A percentile compares a stretch with the other conserved stretches of the same genome.
phyloP scores from a whole-genome alignment of 1,284 basidiomycete species.

The Boletellus deceptivus region DNA sequence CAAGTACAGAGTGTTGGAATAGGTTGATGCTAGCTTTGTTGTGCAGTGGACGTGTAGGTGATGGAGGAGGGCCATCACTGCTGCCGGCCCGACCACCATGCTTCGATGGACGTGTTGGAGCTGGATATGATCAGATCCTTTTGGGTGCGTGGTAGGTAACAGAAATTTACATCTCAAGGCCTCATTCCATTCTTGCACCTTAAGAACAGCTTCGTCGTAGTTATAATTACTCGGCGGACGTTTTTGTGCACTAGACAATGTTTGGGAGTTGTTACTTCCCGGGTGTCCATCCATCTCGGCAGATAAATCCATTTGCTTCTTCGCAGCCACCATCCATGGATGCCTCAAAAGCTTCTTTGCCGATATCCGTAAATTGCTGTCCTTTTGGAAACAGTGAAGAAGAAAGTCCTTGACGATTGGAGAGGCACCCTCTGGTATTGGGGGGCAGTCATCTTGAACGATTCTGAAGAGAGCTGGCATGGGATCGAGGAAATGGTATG shows the following conservation, averaged over 20 bases:
- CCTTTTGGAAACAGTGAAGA: conserved; percentile 98
- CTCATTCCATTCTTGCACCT: conserved; percentile 98
- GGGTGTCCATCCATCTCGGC: conserved; percentile 38
- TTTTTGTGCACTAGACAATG: conserved; percentile 40
- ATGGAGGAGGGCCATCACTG: conserved; percentile 36
- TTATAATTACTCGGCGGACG: conserved; percentile 73
- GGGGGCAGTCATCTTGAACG: conserved; percentile 95
- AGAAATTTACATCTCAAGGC: conserved; percentile 74
- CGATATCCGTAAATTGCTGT: conserved; percentile 89
- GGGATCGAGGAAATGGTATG: conserved; percentile 92
- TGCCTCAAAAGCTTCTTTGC: conserved; percentile 92
- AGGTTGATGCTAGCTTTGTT: conserved; percentile 30
- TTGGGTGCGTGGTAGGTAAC: conserved; percentile 5
- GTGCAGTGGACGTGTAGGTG: conserved; percentile 39
- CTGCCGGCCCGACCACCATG: conserved; percentile 46
- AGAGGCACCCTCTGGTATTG: conserved; percentile 92
- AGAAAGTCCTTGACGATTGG: conserved; percentile 95
- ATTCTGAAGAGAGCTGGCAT: conserved; percentile 99
- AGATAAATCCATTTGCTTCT: conserved; percentile 63
- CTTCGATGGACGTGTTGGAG: conserved; percentile 62
- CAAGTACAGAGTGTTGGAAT: conserved; percentile 33
- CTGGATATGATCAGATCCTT: conserved; percentile 37
- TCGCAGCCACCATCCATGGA: conserved; percentile 92
- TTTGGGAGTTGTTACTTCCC: conserved; percentile 27
- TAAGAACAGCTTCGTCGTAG: conserved; percentile 90